These are phyloP conservation scores for Camelina neglecta DNA, from an alignment of 345 rosid species.

Conservation along the genomic window DNA sequence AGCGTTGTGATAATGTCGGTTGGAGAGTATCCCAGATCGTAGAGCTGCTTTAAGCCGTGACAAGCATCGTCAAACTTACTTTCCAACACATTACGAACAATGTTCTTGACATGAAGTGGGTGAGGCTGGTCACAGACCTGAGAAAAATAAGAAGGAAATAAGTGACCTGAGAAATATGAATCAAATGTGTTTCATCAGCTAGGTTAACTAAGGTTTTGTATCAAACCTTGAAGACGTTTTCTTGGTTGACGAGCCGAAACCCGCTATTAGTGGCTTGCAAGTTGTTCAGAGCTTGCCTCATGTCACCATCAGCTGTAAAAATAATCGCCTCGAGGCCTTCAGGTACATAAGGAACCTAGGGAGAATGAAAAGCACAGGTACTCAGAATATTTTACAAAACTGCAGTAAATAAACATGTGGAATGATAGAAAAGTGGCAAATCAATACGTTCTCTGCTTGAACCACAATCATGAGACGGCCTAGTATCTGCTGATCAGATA, in stretches of 20 bases:
- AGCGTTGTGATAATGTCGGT: conserved; percentile 96
- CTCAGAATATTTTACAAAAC: conserved; percentile 3
- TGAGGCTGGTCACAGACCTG: conserved; percentile 99
- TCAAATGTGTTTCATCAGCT: conserved; percentile 4
- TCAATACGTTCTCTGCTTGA: conserved; percentile 77
- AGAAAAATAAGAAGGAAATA: conserved; percentile 4
- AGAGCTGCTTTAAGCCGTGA: conserved; percentile 84
- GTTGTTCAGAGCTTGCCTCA: conserved; percentile 98
- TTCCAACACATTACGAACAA: conserved; percentile 78
- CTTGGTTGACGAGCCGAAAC: conserved; percentile 90
- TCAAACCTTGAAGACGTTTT: conserved; percentile 93
- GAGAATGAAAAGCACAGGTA: conserved; percentile 27
- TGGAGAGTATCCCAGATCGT: conserved; percentile 92
- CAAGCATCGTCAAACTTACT: conserved; percentile 93
- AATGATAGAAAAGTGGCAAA: neutral
- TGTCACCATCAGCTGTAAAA: conserved; percentile 99
- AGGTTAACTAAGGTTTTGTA: conserved; percentile 1
- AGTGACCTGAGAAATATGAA: conserved; percentile 1
- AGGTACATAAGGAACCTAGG: conserved; percentile 88
- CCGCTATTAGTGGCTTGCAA: conserved; percentile 96
- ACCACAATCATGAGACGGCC: conserved; percentile 92
- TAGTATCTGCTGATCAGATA: conserved; percentile 91
- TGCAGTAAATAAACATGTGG: neutral
- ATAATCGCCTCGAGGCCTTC: conserved; percentile 98
- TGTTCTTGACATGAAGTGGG: conserved; percentile 92